Evolutionary conservation across 371 early-diverging fungal genomes (phyloP), one percentile per base, ranked within the genome.

Genomic region (Capillidium rhysosporum): DNA sequence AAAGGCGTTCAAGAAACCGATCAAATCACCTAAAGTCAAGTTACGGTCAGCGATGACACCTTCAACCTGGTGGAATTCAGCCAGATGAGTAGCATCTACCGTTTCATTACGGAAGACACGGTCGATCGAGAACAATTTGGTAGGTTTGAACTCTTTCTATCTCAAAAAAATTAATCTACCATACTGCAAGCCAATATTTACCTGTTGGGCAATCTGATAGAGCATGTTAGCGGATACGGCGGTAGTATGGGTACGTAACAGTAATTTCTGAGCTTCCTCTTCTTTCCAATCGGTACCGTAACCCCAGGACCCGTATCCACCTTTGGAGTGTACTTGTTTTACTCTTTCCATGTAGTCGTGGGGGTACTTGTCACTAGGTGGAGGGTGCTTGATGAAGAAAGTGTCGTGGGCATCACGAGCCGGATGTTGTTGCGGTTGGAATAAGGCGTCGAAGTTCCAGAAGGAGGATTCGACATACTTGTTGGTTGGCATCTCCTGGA

Each of bases 391-490:
- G 54, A 98, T 65, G 76, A 95, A 99, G 77, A 99, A 99, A 34
- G 99, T 99, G 66, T 99, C 99, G 68, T 99, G 99, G 39, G 88
- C 79, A 69, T 99, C 98, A 62, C 99, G 84, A 12, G 99, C 93
- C 53, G 99, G 93, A 69, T 99, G 99, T 67, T 98, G 90, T 73
- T 99, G 99, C 40, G 99, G 99, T 67, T 97, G 96, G 81, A 97
- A 99, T 55, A 99, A 83, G 28, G 97, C 89, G 68, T 99, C 99
- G 68, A 99, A 99, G 75, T 99, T 99, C 99, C 99, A 99, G 84
- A 99, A 99, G 63, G 96, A 91, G 45, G 89, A 86, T 67, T 99
- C 99, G 55, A 96, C 95, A 71, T 85, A 99, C 67, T 84, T 77
- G 77, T 89, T 90, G 55, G 99, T 94, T 34, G 92, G 87, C 99